These are phyloP conservation scores for Aspergillus sp. DNA, from an alignment of 2,329 filamentous ascomycete genomes.

Conservation along the genomic window DNA sequence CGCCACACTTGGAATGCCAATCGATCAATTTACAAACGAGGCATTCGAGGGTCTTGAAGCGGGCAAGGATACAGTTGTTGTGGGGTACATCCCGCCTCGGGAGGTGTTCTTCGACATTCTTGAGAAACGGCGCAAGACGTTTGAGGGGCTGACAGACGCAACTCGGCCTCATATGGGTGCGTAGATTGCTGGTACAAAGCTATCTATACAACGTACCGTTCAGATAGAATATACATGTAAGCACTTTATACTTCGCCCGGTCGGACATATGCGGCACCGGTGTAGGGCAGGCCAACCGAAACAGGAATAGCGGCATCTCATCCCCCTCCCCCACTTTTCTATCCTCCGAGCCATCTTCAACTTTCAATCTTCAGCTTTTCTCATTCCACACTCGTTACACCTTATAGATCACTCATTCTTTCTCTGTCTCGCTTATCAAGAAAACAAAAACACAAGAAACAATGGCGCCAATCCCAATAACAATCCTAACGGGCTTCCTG, in stretches of 20 bases:
- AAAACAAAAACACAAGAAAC: not conserved
- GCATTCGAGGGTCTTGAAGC: slow-evolving; percentile 49
- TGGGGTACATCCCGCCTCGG: slow-evolving; percentile 37
- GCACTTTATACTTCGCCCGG: not conserved
- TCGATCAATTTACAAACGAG: slow-evolving; percentile 51
- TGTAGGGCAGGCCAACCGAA: slow-evolving; percentile 18
- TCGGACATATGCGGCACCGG: not conserved
- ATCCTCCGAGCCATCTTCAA: not conserved
- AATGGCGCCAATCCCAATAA: slow-evolving; percentile 81
- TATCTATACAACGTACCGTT: not conserved
- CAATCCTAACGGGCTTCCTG: slow-evolving; percentile 93
- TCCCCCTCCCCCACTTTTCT: slow-evolving; percentile 7
- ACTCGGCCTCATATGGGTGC: not conserved
- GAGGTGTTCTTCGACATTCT: slow-evolving; percentile 40
- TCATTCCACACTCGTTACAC: not conserved
- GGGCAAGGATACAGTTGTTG: slow-evolving; percentile 50
- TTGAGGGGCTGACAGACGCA: slow-evolving; percentile 18
- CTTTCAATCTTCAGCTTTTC: not conserved
- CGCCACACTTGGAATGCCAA: slow-evolving; percentile 54
- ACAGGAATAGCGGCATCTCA: slow-evolving; percentile 17
- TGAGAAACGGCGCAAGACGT: slow-evolving; percentile 31
- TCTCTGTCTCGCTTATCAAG: not conserved
- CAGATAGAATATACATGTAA: not conserved
- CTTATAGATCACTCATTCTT: not conserved
- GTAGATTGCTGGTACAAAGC: not conserved